A percentile compares a stretch with the other conserved stretches of the same genome.
Evolutionary conservation across 257 asterid genomes (phyloP).

Genomic region (Rubia yunnanensis): DNA sequence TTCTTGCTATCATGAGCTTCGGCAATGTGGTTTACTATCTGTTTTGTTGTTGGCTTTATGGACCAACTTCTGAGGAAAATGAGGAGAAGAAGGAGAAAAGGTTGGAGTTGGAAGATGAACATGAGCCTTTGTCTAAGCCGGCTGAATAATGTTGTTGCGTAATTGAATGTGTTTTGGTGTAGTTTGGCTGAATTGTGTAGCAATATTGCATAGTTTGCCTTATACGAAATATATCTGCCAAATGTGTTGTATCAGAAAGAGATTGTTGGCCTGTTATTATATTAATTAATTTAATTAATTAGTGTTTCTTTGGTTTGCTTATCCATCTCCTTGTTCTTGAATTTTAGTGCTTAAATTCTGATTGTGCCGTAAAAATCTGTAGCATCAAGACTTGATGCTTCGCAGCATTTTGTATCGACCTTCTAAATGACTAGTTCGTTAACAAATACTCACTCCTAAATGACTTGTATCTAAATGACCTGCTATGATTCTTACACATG

Average conservation of each 20-base stretch:
- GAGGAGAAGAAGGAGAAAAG: background rate
- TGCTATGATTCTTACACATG: no score
- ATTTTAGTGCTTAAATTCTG: background rate
- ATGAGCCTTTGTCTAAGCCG: constrained; percentile 11
- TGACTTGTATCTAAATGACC: no score
- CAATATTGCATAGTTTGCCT: background rate
- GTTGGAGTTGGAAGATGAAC: background rate
- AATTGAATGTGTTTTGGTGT: background rate
- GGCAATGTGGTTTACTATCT: constrained; percentile 35
- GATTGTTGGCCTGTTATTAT: background rate
- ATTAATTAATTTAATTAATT: no score
- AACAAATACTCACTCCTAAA: no score
- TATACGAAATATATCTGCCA: background rate
- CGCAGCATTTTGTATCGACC: no score
- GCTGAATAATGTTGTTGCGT: background rate
- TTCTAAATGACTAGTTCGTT: no score
- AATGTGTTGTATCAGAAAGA: background rate
- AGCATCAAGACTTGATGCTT: no score
- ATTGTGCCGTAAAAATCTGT: no score
- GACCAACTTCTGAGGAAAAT: constrained; percentile 25
- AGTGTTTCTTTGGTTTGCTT: background rate
- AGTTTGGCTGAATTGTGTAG: background rate
- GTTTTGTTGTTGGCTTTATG: constrained; percentile 47
- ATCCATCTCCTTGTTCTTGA: background rate
- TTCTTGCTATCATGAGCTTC: constrained; percentile 37